A percentile compares a stretch with the other conserved stretches of the same genome.
Conservation (phyloP, 805 yeast species). For the Pichia ethanolica region DNA sequence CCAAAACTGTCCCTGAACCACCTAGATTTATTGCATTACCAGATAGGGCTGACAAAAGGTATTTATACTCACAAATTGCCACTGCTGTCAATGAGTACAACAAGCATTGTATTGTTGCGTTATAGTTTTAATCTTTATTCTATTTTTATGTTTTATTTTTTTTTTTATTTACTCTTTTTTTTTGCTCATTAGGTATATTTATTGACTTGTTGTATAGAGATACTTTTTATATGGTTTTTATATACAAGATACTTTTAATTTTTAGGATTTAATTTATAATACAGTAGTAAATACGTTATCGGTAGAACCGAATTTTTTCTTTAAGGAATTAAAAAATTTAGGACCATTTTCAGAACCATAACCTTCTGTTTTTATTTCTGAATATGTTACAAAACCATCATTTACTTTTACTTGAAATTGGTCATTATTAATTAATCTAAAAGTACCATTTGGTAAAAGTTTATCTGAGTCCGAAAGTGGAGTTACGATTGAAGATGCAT, state of each 20-base stretch:
- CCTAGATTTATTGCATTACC: conserved; percentile 67
- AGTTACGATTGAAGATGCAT: conserved; percentile 19
- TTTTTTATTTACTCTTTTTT: neutral
- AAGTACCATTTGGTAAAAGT: conserved; percentile 3
- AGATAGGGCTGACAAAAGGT: conserved; percentile 53
- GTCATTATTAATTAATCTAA: neutral
- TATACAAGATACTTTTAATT: too few relatives aligned
- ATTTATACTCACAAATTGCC: conserved; percentile 64
- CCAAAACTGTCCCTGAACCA: conserved; percentile 36
- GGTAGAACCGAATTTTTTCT: conserved; percentile 39
- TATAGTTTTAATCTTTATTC: conserved; percentile 7
- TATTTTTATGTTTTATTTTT: neutral
- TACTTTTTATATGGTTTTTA: neutral
- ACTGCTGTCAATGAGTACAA: conserved; percentile 79
- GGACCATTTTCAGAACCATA: conserved; percentile 38
- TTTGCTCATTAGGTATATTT: too few relatives aligned
- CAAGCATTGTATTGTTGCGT: conserved; percentile 32
- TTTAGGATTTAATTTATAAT: neutral
- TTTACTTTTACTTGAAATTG: conserved; percentile 27
- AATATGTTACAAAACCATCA: conserved; percentile 35
- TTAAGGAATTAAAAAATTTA: conserved; percentile 36
- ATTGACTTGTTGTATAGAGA: neutral
- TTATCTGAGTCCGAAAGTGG: neutral
- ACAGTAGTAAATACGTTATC: conserved; percentile 2
- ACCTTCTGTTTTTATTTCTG: conserved; percentile 47